Percentiles rank a stretch among this genome's conserved stretches.
Evolutionary conservation across 2,329 filamentous ascomycete genomes (phyloP).

Genomic region (Grosmannia penicillata): DNA sequence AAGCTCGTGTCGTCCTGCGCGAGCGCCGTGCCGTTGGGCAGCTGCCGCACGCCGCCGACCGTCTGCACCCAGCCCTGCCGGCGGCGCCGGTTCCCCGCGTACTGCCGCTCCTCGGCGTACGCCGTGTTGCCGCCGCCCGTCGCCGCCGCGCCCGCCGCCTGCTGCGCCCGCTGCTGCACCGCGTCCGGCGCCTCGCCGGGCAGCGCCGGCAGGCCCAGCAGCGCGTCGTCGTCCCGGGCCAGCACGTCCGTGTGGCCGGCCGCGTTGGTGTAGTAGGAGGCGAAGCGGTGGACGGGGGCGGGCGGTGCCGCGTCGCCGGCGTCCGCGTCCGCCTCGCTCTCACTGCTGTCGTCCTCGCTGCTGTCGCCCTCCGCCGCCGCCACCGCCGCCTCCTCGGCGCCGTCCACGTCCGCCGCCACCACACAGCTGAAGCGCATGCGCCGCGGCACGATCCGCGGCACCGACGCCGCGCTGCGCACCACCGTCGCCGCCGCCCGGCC

Average conservation of each 20-base stretch:
- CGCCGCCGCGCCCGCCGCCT: not conserved
- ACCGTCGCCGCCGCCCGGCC: not conserved
- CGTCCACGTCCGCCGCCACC: too few relatives aligned
- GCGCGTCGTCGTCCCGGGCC: constrained; percentile 1
- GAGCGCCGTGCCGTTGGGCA: constrained; percentile 12
- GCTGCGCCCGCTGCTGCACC: not conserved
- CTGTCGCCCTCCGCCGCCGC: too few relatives aligned
- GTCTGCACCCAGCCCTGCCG: constrained; percentile 9
- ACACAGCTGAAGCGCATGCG: not conserved
- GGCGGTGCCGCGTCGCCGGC: not conserved
- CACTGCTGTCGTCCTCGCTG: not conserved
- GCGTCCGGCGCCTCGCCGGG: not conserved
- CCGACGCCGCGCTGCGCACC: not conserved
- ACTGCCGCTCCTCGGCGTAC: constrained; percentile 20
- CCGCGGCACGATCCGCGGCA: not conserved
- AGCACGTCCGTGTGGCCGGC: not conserved
- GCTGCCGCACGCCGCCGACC: not conserved
- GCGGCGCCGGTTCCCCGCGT: constrained; percentile 7
- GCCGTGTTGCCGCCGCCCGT: constrained; percentile 17
- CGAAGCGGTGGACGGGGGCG: not conserved
- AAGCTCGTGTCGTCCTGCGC: constrained; percentile 10
- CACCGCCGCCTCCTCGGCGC: too few relatives aligned
- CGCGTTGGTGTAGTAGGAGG: not conserved
- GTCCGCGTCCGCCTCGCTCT: not conserved
- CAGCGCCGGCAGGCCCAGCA: not conserved